Percentiles rank a stretch among this genome's conserved stretches.
These are phyloP conservation scores for Rosellinia necatrix DNA, from an alignment of 2,329 filamentous ascomycete genomes.

Conservation along the genomic window DNA sequence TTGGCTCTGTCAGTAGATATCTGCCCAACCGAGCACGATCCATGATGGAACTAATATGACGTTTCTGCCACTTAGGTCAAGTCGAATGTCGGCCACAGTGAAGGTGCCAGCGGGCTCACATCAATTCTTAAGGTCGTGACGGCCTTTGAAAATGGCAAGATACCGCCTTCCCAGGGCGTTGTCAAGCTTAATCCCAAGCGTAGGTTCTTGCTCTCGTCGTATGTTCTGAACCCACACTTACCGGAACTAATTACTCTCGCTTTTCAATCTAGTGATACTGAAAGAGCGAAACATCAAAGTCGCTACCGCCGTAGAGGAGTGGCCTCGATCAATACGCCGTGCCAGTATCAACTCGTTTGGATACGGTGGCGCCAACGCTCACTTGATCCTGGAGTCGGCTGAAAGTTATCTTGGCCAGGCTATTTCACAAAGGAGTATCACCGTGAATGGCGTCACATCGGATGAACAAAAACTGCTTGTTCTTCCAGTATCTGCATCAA, in stretches of 20 bases:
- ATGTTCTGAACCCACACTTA: not conserved
- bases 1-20: not conserved
- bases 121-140: slow-evolving; percentile 25
- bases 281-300: not conserved
- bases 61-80: slow-evolving; percentile 24
- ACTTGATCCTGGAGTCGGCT: slow-evolving; percentile 1
- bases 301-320: not conserved
- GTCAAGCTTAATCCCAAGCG: not conserved
- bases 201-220: not conserved
- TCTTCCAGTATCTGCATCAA: not conserved
- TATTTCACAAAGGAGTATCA: too few relatives aligned
- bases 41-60: not conserved
- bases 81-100: slow-evolving; percentile 29
- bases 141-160: slow-evolving; percentile 19
- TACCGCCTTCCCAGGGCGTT: slow-evolving; percentile 17
- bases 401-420: not conserved
- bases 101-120: slow-evolving; percentile 28
- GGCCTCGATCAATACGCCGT: not conserved
- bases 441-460: too few relatives aligned
- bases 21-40: not conserved
- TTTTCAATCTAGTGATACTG: not conserved
- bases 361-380: slow-evolving; percentile 16
- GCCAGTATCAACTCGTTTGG: slow-evolving; percentile 14
- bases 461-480: not conserved
- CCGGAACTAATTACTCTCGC: not conserved